Evolutionary conservation across 108 stramenopile species (phyloP).

Genomic region (Cyclotella atomus): DNA sequence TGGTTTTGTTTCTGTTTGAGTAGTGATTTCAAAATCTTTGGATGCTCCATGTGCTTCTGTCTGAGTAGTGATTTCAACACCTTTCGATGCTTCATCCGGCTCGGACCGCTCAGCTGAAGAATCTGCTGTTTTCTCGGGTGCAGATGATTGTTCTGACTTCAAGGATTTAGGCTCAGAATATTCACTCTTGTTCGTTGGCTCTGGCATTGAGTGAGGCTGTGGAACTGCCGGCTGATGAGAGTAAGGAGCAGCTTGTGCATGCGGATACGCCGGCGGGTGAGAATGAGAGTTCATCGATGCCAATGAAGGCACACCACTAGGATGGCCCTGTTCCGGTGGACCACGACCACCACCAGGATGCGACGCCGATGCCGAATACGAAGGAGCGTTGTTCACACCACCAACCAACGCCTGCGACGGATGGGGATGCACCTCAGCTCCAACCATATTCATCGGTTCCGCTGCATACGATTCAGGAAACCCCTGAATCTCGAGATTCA

Average conservation of each 20-base stretch:
- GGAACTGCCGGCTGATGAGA: not conserved
- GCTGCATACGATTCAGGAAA: slow-evolving; percentile 86
- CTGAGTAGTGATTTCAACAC: not conserved
- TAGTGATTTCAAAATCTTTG: not conserved
- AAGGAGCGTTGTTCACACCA: not conserved
- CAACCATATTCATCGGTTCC: slow-evolving; percentile 61
- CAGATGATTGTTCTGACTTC: not conserved
- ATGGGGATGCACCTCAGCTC: slow-evolving; percentile 39
- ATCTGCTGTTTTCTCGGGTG: not conserved
- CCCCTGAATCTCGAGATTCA: slow-evolving; percentile 89
- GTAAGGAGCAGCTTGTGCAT: not conserved
- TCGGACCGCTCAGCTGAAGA: not conserved
- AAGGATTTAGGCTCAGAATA: no score
- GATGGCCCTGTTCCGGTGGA: not conserved
- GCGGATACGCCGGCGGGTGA: not conserved
- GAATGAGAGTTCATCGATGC: slow-evolving; percentile 13
- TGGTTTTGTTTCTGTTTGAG: not conserved
- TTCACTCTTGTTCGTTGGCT: no score
- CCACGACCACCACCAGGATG: not conserved
- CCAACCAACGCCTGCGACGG: slow-evolving; percentile 10
- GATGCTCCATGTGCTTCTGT: not conserved
- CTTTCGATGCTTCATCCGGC: not conserved
- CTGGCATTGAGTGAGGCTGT: no score
- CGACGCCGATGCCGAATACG: not conserved
- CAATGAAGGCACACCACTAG: not conserved